phyloP scores from a whole-genome alignment of 2,329 filamentous ascomycete species.

The Pseudogymnoascus sp. region DNA sequence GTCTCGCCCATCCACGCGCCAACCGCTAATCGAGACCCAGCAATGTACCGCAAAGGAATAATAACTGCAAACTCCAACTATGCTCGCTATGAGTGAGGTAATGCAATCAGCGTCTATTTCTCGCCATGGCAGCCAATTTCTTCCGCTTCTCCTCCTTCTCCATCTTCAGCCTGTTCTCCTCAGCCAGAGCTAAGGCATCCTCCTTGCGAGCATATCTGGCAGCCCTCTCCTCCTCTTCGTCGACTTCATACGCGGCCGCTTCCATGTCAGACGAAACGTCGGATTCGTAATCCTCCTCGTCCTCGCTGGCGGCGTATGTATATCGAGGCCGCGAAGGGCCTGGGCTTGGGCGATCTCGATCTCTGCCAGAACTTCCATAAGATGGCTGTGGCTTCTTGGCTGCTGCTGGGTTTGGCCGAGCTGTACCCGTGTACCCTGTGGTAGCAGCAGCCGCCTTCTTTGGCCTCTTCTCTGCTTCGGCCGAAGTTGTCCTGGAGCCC shows the following conservation, averaged over 20 bases:
- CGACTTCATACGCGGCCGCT: constrained; percentile 64
- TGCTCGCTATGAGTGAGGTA: constrained; percentile 3
- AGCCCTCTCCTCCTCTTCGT: constrained; percentile 59
- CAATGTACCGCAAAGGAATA: neutral
- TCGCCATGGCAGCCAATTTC: constrained; percentile 26
- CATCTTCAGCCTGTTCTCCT: constrained; percentile 51
- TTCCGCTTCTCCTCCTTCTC: constrained; percentile 47
- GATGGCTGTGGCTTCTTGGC: constrained; percentile 22
- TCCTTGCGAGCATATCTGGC: constrained; percentile 56
- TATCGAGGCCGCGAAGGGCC: constrained; percentile 31
- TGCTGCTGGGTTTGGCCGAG: constrained; percentile 44
- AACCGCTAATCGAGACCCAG: constrained; percentile 4
- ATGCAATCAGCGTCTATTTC: constrained; percentile 15
- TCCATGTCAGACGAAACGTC: constrained; percentile 72
- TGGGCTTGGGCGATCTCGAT: constrained; percentile 17
- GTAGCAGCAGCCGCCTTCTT: constrained; percentile 55
- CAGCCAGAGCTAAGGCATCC: constrained; percentile 54
- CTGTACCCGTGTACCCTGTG: constrained; percentile 57
- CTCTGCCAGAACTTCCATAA: constrained; percentile 16
- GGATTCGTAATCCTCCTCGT: constrained; percentile 55
- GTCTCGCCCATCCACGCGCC: constrained; percentile 4
- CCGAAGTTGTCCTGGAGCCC: constrained; percentile 17
- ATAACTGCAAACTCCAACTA: constrained; percentile 1
- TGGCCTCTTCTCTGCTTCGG: constrained; percentile 44
- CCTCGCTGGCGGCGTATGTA: constrained; percentile 36